Evolutionary conservation across 2,329 filamentous ascomycete species (phyloP).

Genomic region (Pseudogymnoascus sp.): DNA sequence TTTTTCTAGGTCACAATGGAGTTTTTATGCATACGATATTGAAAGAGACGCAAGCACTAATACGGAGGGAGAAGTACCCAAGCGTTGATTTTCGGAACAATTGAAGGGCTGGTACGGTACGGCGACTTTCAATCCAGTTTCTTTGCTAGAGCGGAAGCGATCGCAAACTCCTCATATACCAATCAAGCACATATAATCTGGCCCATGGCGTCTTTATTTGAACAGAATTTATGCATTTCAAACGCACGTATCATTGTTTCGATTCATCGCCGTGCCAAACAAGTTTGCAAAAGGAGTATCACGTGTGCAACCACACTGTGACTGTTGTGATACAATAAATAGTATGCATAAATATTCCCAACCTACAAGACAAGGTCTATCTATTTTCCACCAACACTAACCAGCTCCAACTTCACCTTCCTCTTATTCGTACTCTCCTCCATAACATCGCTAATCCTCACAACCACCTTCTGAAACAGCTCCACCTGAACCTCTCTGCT

Average conservation of each 20-base stretch:
- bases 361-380: not conserved
- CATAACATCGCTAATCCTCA: constrained; percentile 84
- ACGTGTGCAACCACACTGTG: not conserved
- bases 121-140: not conserved
- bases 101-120: not conserved
- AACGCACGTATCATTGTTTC: not conserved
- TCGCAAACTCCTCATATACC: not conserved
- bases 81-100: not conserved
- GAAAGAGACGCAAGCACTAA: not conserved
- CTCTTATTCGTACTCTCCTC: constrained; percentile 96
- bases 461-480: constrained; percentile 84
- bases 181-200: not conserved
- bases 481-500: constrained; percentile 55
- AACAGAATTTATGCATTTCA: not conserved
- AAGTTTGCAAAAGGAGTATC: not conserved
- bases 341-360: not conserved
- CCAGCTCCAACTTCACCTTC: constrained; percentile 69
- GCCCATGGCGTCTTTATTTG: not conserved
- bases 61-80: not conserved
- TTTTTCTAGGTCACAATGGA: not conserved
- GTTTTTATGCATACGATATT: not conserved
- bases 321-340: not conserved
- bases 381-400: constrained; percentile 25
- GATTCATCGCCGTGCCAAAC: not conserved
- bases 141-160: not conserved